A percentile compares a stretch with the other conserved stretches of the same genome.
These are phyloP conservation scores for Cercophora samala DNA, from an alignment of 495 filamentous ascomycete genomes.

Conservation along the genomic window DNA sequence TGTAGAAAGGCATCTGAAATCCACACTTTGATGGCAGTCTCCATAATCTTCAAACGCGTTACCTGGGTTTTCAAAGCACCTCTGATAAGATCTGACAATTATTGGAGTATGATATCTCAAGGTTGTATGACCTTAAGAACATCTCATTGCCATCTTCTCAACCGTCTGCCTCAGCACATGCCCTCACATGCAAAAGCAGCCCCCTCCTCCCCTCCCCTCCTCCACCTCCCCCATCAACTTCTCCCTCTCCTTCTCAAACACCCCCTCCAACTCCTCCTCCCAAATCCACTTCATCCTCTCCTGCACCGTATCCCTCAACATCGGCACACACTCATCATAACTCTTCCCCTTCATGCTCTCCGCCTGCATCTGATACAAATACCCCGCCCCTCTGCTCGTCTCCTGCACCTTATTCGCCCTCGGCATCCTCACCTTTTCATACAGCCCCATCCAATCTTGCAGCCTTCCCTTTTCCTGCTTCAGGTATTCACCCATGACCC, in stretches of 20 bases:
- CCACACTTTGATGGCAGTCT: too few species aligned
- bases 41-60: too few species aligned
- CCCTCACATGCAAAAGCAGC: slow-evolving; percentile 2
- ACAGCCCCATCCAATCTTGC: slow-evolving; percentile 34
- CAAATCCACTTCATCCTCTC: slow-evolving; percentile 39
- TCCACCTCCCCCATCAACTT: neutral
- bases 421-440: slow-evolving; percentile 41
- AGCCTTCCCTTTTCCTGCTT: slow-evolving; percentile 12
- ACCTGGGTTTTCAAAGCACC: too few species aligned
- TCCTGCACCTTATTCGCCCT: slow-evolving; percentile 40
- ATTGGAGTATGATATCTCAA: too few species aligned
- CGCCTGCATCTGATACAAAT: slow-evolving; percentile 38
- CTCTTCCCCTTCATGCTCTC: slow-evolving; percentile 31
- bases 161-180: too few species aligned
- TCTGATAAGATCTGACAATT: too few species aligned
- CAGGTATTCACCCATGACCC: slow-evolving; percentile 33
- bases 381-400: slow-evolving; percentile 36
- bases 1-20: too few species aligned
- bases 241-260: slow-evolving; percentile 24
- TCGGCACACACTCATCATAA: slow-evolving; percentile 32
- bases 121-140: too few species aligned
- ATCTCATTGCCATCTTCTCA: too few species aligned
- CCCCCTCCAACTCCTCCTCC: slow-evolving; percentile 34
- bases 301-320: slow-evolving; percentile 28
- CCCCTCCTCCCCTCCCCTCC: neutral